A percentile compares a stretch with the other conserved stretches of the same genome.
These are phyloP conservation scores for Quercus cerris DNA, from an alignment of 306 rosid species.

Conservation along the genomic window DNA sequence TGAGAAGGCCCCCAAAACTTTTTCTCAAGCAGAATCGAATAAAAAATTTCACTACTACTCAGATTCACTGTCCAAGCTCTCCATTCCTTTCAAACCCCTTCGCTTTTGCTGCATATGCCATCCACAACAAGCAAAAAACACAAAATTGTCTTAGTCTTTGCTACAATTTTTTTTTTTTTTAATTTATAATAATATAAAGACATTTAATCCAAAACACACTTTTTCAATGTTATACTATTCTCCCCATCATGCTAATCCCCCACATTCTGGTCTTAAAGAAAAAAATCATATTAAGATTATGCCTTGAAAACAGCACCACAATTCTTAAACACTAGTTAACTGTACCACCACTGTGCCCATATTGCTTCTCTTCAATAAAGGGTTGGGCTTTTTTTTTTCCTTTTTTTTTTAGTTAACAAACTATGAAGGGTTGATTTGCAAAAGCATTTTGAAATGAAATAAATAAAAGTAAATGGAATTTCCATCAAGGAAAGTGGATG, in stretches of 20 bases:
- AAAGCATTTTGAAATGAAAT: not conserved
- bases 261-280: too few relatives aligned
- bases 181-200: too few relatives aligned
- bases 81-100: conserved; percentile 71
- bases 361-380: too few relatives aligned
- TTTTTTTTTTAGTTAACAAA: not conserved
- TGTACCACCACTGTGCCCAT: too few relatives aligned
- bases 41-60: conserved; percentile 21
- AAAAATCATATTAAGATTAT: too few relatives aligned
- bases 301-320: too few relatives aligned
- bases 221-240: too few relatives aligned
- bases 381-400: too few relatives aligned
- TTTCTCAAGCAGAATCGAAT: not conserved
- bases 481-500: not conserved
- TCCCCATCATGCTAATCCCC: too few relatives aligned
- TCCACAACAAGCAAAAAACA: conserved; percentile 8
- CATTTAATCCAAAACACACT: too few relatives aligned
- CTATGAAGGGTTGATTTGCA: not conserved
- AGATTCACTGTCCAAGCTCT: conserved; percentile 41
- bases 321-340: too few relatives aligned
- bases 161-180: not conserved
- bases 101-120: conserved; percentile 60
- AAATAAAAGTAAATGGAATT: not conserved
- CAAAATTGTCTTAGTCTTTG: not conserved
- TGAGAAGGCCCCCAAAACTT: not conserved